Evolutionary conservation across 2,329 filamentous ascomycete genomes (phyloP), one percentile per base, ranked within the genome.

Genomic region (Ophiosphaerella korrae): DNA sequence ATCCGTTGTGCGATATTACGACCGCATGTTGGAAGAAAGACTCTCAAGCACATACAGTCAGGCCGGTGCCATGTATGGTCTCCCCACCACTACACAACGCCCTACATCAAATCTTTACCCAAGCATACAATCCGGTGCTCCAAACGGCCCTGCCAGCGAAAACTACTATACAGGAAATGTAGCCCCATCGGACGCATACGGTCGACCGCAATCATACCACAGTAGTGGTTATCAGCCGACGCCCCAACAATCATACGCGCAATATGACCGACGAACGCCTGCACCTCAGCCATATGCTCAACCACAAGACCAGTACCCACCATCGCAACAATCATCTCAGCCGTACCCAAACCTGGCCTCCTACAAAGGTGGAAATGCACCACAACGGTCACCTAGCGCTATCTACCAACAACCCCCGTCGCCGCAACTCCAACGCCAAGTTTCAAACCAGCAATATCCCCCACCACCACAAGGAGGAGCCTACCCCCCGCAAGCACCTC

Each of bases 1-100:
- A 0, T 97, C 93, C 0, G 94, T 97, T 23, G 94, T 99, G 5
- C 86, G 94, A 31, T 97, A 97, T 71, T 99, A 99, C 70, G 94
- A 99, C 73, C 87, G 92, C 35, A 97, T 99, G 94, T 82, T 99
- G 13, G 94, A 99, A 74, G 94, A 99, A 57, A 86, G 94, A 34
- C 80, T 99, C 23, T 96, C 92, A 7, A 95, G 89, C 72, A 93
- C 94, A 1, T 97, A 97, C 71, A 89, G 86, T 57, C 90, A 96
- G 66, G 89, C 93, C 33, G 68, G 71, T 31, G 72, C 77, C 32
- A 73, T 74, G 58, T 75, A 75, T 39, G 68, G 70, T 23, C 62
- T 73, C 33, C 72, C 73, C n/a, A 61, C 58, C 14, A 57, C 62
- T 7, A 59, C 66, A 18, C 72, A 58, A 52, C 74, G 77, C 36